Evolutionary conservation across 768 basidiomycete species (phyloP), one percentile per base, ranked within the genome.

Genomic region (Saitozyma podzolica): DNA sequence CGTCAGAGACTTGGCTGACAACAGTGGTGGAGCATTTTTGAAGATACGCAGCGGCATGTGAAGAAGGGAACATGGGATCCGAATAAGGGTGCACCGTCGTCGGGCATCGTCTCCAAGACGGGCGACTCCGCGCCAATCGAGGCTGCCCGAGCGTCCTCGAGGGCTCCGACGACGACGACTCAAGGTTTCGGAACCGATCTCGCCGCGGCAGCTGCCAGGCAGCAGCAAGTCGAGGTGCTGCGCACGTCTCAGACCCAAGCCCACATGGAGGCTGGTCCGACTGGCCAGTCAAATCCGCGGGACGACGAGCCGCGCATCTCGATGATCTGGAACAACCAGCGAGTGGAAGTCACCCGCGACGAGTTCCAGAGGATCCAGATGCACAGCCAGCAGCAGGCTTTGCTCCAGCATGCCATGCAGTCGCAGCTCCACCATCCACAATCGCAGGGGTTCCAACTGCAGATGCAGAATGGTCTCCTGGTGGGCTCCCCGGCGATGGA

Each of bases 181-280:
- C 52, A 3, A 2, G 29, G 29, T 29, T 5, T 5, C 5, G 40
- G 16, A 39, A 17, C 8, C 10, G 13, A 40, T 14, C 40, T 9
- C 51, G 29, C 16, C 8, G n/a, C 29, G 42, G 5, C 29, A 19
- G 29, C 17, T 37, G 17, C 42, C 29, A 14, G 49, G 8, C 58
- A 19, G 48, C 52, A 61, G 43, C 40, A 54, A 16, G 59, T 51
- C n/a, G 59, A 61, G 11, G 40, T 9, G 6, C 53, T 61, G 59
- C 51, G 59, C 6, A 40, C 19, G 17, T 29, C 59, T 10, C 59
- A 54, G 40, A 43, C 51, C 11, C 52, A 54, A 16, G 48, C 54
- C 14, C 50, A 52, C 47, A 6, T 17, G 47, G 47, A 48, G 14
- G 47, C 14, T 48, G 47, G 47, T 48, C 47, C 3, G 47, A 48